phyloP scores from a whole-genome alignment of 352 stramenopile genomes.

The Aphanomyces euteiches region DNA sequence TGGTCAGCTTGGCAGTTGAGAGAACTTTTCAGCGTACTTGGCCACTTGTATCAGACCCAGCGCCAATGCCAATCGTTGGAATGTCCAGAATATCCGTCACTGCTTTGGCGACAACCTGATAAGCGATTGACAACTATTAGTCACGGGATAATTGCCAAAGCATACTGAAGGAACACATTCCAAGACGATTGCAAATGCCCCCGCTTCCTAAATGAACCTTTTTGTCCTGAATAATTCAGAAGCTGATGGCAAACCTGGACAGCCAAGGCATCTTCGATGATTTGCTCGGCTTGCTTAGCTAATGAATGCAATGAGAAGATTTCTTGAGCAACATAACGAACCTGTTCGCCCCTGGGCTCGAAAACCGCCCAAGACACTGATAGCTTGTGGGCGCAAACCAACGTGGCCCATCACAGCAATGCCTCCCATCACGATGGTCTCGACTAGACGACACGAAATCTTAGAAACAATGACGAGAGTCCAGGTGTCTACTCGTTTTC shows the following conservation, averaged over 20 bases:
- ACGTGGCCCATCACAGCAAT: constrained; percentile 99
- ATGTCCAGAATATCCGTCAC: constrained; percentile 96
- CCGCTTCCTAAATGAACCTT: constrained; percentile 69
- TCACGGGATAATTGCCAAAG: background rate
- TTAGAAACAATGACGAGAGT: constrained; percentile 27
- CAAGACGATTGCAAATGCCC: constrained; percentile 92
- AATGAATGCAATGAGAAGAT: background rate
- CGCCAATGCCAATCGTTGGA: constrained; percentile 98
- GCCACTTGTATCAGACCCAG: constrained; percentile 89
- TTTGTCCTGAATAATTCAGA: too few species aligned
- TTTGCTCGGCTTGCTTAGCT: constrained; percentile 76
- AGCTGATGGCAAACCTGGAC: constrained; percentile 53
- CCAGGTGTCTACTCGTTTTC: constrained; percentile 51
- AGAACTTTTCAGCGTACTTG: constrained; percentile 48
- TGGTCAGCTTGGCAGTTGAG: background rate
- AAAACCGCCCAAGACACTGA: constrained; percentile 95
- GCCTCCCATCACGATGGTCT: constrained; percentile 65
- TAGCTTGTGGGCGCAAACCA: constrained; percentile 94
- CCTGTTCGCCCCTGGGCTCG: constrained; percentile 94
- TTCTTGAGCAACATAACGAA: constrained; percentile 25
- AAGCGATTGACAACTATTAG: background rate
- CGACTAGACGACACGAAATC: constrained; percentile 48
- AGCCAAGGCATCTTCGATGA: constrained; percentile 96
- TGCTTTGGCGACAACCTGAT: constrained; percentile 81
- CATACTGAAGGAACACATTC: constrained; percentile 67